Base-by-base conservation (phyloP, 495 filamentous ascomycete genomes). In the Lasiosphaeriaceae sp. region DNA sequence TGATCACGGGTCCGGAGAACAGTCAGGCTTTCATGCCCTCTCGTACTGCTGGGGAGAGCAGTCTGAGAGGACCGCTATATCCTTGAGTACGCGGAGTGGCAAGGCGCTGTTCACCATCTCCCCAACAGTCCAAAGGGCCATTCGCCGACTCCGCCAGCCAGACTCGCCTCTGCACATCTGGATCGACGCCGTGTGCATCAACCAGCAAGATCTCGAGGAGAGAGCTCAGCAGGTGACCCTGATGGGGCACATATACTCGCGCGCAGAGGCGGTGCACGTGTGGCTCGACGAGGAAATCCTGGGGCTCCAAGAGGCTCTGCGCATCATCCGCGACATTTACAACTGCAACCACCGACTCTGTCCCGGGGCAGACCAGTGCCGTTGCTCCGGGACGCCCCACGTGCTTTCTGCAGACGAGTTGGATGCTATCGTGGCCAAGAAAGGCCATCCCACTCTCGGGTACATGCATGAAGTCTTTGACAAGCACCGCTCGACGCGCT, bases 281-380 rank as follows among this genome's bases (percentile, higher is more conserved):
- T 68, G 65, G 65, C 63, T 68, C 20, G 65, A 63, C 46, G 31
- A 84, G 43, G 20, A 48, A n/a, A 26, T 47, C 19, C 43, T 24
- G 11, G 52, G 52, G 43, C 1, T 55, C 22, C 43, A 55, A 20
- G 44, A 2, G 22, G 52, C 43, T 1, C 24, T 55, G 2, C 43
- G 43, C 2, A 14, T 55, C 2, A 39, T 55, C 2, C 52, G 52
- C n/a, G 52, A 55, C 43, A 47, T 55, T 2, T 31, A 22, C 52
- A 55, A 55, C 52, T 17, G 17, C 26, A 19, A 47, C 11, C 7
- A 47, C 2, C 43, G 52, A 22, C 5, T 31, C 23, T 55, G 52
- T 20, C 11, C 11, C 26, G 52, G 43, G 16, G 52, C 2, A 2
- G 19, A 55, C n/a, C n/a, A n/a, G 14, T 55, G 52, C 26, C 43